Evolutionary conservation across 306 rosid species (phyloP).

Genomic region (Pterocarpus macrocarpus): DNA sequence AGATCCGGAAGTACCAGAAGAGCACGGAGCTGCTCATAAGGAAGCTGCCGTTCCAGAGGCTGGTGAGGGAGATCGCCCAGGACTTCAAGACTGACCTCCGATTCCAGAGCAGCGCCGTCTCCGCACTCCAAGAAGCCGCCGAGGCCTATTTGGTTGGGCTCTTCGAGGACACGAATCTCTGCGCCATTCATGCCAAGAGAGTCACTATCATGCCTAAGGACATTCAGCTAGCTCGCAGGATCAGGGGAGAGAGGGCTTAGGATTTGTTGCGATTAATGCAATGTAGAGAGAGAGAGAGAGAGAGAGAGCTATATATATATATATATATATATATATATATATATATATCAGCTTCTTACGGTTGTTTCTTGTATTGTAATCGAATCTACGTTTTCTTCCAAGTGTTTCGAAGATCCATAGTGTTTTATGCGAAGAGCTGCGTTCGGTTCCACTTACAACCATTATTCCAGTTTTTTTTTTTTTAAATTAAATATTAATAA

Average conservation of each 20-base stretch:
- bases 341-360: not conserved
- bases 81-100: constrained; percentile 81
- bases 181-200: constrained; percentile 78
- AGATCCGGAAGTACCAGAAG: constrained; percentile 76
- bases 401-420: not conserved
- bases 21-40: constrained; percentile 78
- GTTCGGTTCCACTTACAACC: not conserved
- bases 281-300: not conserved
- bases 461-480: not conserved
- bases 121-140: constrained; percentile 68
- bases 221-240: constrained; percentile 72
- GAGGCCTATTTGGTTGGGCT: constrained; percentile 72
- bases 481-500: no score
- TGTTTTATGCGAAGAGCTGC: no score
- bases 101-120: constrained; percentile 70
- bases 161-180: constrained; percentile 76
- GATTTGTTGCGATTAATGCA: not conserved
- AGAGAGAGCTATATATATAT: no score
- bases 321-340: no score
- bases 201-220: constrained; percentile 83
- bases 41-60: constrained; percentile 79
- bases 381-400: not conserved
- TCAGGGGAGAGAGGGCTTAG: constrained; percentile 78
- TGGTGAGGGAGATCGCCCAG: constrained; percentile 86
- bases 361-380: not conserved